Evolutionary conservation across 805 yeast genomes (phyloP).

Genomic region (Candida ficus): DNA sequence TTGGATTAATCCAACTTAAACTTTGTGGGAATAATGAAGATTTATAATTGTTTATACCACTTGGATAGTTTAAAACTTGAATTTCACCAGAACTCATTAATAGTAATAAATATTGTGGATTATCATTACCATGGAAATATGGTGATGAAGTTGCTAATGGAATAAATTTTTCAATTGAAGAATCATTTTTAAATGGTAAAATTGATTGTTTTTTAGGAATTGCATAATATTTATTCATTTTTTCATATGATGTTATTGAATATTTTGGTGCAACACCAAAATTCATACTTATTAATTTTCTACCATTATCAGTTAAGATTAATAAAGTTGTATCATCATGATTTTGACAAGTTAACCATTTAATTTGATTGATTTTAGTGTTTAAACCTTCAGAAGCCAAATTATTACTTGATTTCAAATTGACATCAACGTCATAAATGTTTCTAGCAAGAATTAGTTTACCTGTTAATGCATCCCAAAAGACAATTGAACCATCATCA

Average conservation of each 20-base stretch:
- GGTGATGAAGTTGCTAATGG: slow-evolving; percentile 64
- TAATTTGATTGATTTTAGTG: slow-evolving; percentile 44
- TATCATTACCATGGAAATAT: slow-evolving; percentile 73
- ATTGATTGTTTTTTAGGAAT: slow-evolving; percentile 50
- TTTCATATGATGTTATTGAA: slow-evolving; percentile 74
- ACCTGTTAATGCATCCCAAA: slow-evolving; percentile 89
- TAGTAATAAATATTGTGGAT: slow-evolving; percentile 61
- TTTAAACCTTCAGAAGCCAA: slow-evolving; percentile 18
- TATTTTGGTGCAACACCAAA: slow-evolving; percentile 79
- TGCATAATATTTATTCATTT: slow-evolving; percentile 74
- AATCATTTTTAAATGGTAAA: slow-evolving; percentile 46
- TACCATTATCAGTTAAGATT: slow-evolving; percentile 61
- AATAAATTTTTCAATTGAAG: slow-evolving; percentile 41
- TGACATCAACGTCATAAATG: slow-evolving; percentile 58
- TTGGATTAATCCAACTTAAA: slow-evolving; percentile 73
- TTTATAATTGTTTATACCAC: slow-evolving; percentile 44
- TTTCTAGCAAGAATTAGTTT: slow-evolving; percentile 70
- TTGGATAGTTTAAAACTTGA: slow-evolving; percentile 54
- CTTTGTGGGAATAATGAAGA: slow-evolving; percentile 75
- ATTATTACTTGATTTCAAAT: slow-evolving; percentile 37
- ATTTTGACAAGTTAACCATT: slow-evolving; percentile 77
- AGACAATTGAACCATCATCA: slow-evolving; percentile 77
- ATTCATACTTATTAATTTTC: slow-evolving; percentile 52
- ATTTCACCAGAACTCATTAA: slow-evolving; percentile 60
- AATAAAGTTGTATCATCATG: slow-evolving; percentile 76